phyloP scores from a whole-genome alignment of 495 filamentous ascomycete genomes.

The Penicillium fimorum region DNA sequence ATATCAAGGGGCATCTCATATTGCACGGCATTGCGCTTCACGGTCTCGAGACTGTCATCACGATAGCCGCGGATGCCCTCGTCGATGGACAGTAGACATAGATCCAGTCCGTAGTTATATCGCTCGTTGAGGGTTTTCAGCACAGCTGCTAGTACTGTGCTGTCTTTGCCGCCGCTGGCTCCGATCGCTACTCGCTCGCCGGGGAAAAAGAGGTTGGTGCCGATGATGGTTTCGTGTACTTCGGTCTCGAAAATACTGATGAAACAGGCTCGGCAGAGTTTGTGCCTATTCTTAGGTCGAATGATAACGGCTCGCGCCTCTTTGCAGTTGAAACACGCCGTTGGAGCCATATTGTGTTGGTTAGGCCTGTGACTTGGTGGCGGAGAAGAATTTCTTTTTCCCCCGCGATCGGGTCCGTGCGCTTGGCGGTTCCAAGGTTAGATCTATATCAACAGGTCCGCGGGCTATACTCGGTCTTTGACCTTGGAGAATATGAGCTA shows the following conservation, averaged over 20 bases:
- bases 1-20: slow-evolving; percentile 90
- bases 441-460: neutral
- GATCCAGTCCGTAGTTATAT: slow-evolving; percentile 79
- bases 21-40: slow-evolving; percentile 87
- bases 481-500: too few species aligned
- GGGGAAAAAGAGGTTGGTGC: slow-evolving; percentile 70
- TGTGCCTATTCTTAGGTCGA: slow-evolving; percentile 87
- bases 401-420: slow-evolving; percentile 13
- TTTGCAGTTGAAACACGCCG: slow-evolving; percentile 72
- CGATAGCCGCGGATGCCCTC: slow-evolving; percentile 97
- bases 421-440: neutral
- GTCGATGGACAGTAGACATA: slow-evolving; percentile 87
- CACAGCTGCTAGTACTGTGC: slow-evolving; percentile 90
- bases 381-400: slow-evolving; percentile 25
- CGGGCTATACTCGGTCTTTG: neutral
- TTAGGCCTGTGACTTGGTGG: slow-evolving; percentile 11
- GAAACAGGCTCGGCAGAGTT: slow-evolving; percentile 89
- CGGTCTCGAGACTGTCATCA: slow-evolving; percentile 92
- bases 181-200: slow-evolving; percentile 93
- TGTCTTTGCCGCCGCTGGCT: slow-evolving; percentile 96
- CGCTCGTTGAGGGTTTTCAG: slow-evolving; percentile 93
- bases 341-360: slow-evolving; percentile 50
- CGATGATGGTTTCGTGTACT: slow-evolving; percentile 86
- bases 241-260: slow-evolving; percentile 84
- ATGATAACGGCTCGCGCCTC: slow-evolving; percentile 79